Base-by-base conservation (phyloP, 2,329 filamentous ascomycete species). In the Neodidymelliopsis sp. region DNA sequence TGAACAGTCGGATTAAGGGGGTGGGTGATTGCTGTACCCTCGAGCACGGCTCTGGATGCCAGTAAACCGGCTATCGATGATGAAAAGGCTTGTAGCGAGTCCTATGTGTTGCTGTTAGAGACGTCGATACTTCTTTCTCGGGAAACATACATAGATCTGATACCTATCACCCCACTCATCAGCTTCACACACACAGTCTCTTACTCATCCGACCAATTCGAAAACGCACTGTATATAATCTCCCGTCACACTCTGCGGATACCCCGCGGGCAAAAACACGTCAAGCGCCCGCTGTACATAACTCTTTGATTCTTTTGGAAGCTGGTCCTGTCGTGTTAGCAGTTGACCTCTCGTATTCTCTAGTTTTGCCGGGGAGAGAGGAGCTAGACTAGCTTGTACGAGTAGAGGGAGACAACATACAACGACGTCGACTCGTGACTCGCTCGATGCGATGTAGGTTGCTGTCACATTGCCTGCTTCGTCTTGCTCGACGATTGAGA, bases 211-310 rank as follows among this genome's bases (percentile, higher is more conserved):
- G n/a, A 29, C 23, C 12, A 30, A 22, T 28, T 25, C 16, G 23
- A 22, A 11, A 4, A 30, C 54, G 8, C 35, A 95, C 76, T 87
- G 80, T 4, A 91, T 78, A 72, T 97, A 97, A 72, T 97, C 91
- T 11, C 84, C 77, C 1, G 88, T 93, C 22, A 97, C 92, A 37
- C 87, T 94, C 59, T 91, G 84, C 1, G 91, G 92, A 71, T 88
- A 97, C n/a, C 91, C 91, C 1, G 89, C 86, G 0, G 92, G 92
- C 1, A 96, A 80, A 67, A 96, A 96, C 20, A 92, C 83, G 59
- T 90, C 86, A 30, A 91, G 69, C 2, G 84, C 54, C 44, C 57
- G 70, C 59, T 73, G 73, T 58, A 67, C 67, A 47, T 66, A 55
- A 15, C 53, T 44, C 36, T 64, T 68, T 12, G 54, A 59, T 28